A percentile compares a stretch with the other conserved stretches of the same genome.
These are phyloP conservation scores for Claviceps pusilla DNA, from an alignment of 2,329 filamentous ascomycete species.

Conservation along the genomic window DNA sequence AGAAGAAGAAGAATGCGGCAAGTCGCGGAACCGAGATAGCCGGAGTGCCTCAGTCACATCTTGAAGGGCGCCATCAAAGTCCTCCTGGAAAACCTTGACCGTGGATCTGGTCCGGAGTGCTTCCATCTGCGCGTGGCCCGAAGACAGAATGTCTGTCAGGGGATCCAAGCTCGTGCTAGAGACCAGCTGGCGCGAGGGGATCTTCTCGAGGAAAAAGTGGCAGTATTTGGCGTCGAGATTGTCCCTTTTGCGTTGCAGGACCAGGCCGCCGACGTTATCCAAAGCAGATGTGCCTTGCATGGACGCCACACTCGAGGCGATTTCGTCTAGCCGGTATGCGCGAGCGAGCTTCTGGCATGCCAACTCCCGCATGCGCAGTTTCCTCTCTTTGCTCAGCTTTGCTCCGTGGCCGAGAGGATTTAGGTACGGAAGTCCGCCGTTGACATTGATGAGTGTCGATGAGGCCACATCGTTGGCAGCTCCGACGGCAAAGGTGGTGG, in stretches of 20 bases:
- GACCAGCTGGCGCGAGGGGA: constrained; percentile 58
- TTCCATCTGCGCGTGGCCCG: constrained; percentile 48
- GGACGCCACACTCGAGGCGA: constrained; percentile 65
- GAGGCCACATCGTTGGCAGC: constrained; percentile 60
- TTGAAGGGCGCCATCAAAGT: constrained; percentile 51
- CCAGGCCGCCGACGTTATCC: constrained; percentile 59
- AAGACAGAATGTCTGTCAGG: constrained; percentile 52
- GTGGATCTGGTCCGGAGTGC: constrained; percentile 59
- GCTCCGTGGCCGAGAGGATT: constrained; percentile 29
- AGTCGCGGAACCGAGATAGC: constrained; percentile 27
- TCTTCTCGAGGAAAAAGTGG: constrained; percentile 89
- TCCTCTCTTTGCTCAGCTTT: constrained; percentile 61
- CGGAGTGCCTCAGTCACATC: constrained; percentile 56
- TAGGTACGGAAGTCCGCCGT: constrained; percentile 20
- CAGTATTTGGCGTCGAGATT: constrained; percentile 70
- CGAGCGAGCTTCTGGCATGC: constrained; percentile 62
- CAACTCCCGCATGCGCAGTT: constrained; percentile 65
- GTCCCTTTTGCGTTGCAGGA: constrained; percentile 52
- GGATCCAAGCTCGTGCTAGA: constrained; percentile 54
- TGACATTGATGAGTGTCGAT: constrained; percentile 41
- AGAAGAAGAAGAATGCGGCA: neutral
- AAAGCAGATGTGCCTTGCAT: constrained; percentile 70
- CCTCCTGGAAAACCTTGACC: constrained; percentile 60
- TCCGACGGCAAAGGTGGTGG: constrained; percentile 60
- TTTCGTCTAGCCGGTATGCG: constrained; percentile 70